phyloP scores from a whole-genome alignment of 164 flowering plant genomes.

The Saururus chinensis region DNA sequence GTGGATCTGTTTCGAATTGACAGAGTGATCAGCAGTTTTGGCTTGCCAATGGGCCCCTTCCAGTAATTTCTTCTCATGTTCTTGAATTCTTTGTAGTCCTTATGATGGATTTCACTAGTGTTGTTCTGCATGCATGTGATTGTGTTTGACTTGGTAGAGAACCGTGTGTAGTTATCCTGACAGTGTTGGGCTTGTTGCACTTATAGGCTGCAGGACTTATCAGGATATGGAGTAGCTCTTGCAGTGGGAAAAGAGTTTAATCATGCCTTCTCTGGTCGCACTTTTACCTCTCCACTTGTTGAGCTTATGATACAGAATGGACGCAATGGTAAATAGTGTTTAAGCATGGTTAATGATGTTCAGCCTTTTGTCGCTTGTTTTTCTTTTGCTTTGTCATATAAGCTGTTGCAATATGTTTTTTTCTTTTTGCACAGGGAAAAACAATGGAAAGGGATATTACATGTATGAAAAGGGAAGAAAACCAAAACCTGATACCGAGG shows the following conservation, averaged over 20 bases:
- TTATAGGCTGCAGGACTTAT: constrained; percentile 79
- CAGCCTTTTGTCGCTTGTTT: neutral
- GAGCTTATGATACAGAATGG: constrained; percentile 70
- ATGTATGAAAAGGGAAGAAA: constrained; percentile 82
- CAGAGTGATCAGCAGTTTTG: constrained; percentile 64
- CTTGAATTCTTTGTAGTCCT: neutral
- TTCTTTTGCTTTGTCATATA: neutral
- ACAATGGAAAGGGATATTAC: constrained; percentile 88
- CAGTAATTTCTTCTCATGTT: constrained; percentile 35
- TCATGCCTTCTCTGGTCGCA: constrained; percentile 55
- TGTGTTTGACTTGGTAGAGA: neutral
- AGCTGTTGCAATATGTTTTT: neutral
- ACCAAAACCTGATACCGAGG: constrained; percentile 75
- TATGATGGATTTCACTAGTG: no score
- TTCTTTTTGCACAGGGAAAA: constrained; percentile 45
- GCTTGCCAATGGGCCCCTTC: constrained; percentile 94
- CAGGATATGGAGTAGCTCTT: constrained; percentile 80
- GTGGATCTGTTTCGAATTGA: constrained; percentile 88
- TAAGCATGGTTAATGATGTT: neutral
- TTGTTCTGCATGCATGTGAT: neutral
- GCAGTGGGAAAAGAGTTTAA: constrained; percentile 49
- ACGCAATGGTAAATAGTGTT: constrained; percentile 52
- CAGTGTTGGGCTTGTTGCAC: neutral
- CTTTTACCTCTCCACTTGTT: constrained; percentile 50
- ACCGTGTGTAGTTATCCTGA: no score